Conservation (phyloP, 352 stramenopile genomes). For the Phytophthora crassamura region DNA sequence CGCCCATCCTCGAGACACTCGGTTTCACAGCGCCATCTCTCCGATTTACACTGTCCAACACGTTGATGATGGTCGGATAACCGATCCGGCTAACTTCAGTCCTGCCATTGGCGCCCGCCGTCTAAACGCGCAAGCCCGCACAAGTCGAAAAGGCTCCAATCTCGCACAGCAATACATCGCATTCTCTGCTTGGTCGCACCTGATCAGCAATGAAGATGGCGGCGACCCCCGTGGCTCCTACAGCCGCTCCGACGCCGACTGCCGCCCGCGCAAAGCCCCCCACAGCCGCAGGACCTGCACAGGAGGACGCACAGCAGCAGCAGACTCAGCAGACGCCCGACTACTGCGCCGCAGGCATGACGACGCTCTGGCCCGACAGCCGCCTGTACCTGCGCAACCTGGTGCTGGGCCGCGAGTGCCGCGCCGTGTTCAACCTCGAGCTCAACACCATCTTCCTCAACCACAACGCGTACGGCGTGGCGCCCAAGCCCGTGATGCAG, state of each 20-base stretch:
- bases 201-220: conserved; percentile 38
- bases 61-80: not conserved
- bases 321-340: conserved; percentile 5
- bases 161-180: not conserved
- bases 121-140: conserved; percentile 6
- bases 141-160: conserved; percentile 28
- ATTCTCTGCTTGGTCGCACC: not conserved
- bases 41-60: not conserved
- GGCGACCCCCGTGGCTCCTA: conserved; percentile 29
- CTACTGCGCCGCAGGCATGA: conserved; percentile 52
- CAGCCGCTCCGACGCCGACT: conserved; percentile 13
- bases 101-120: not conserved
- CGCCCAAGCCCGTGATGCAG: conserved; percentile 78
- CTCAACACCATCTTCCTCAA: conserved; percentile 83
- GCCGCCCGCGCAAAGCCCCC: conserved; percentile 25
- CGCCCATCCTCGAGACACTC: not conserved
- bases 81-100: conserved; percentile 9
- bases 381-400: conserved; percentile 66
- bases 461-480: conserved; percentile 83
- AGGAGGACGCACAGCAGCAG: conserved; percentile 37
- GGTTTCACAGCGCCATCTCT: not conserved
- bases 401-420: conserved; percentile 69
- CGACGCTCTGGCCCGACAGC: conserved; percentile 71
- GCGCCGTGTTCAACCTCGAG: conserved; percentile 83
- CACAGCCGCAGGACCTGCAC: not conserved